phyloP scores from a whole-genome alignment of 768 basidiomycete genomes.

The Pulveroboletus ravenelii region DNA sequence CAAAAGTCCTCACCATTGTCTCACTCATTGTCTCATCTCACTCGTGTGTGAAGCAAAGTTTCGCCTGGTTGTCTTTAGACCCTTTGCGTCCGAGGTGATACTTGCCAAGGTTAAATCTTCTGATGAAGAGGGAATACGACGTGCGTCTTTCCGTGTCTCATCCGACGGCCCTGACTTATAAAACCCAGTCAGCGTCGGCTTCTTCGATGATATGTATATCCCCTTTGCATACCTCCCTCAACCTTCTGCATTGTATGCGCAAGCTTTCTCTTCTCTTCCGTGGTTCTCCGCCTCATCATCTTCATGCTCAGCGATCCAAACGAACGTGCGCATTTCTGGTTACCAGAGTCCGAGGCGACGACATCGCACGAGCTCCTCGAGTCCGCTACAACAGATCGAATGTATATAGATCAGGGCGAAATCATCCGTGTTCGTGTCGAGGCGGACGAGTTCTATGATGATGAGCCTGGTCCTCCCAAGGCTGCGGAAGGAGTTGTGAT shows the following conservation, averaged over 20 bases:
- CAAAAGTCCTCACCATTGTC: conserved; percentile 51
- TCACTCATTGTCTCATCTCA: conserved; percentile 2
- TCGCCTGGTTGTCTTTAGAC: conserved; percentile 85
- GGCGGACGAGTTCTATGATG: conserved; percentile 78
- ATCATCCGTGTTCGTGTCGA: conserved; percentile 76
- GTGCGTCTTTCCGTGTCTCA: conserved; percentile 41
- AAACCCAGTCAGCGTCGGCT: conserved; percentile 70
- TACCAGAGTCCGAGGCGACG: conserved; percentile 55
- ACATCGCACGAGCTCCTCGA: conserved; percentile 62
- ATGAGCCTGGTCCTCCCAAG: conserved; percentile 81
- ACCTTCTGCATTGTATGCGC: conserved; percentile 69
- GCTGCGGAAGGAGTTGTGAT: conserved; percentile 63
- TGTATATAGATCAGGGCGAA: conserved; percentile 80
- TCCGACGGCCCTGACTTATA: neutral
- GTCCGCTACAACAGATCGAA: conserved; percentile 56
- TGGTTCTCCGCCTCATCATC: neutral
- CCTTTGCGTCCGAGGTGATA: conserved; percentile 86
- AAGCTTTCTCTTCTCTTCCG: neutral
- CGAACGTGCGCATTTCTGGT: conserved; percentile 81
- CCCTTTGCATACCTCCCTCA: conserved; percentile 76
- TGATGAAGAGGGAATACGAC: conserved; percentile 76
- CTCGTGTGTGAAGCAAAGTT: conserved; percentile 64
- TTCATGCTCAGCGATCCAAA: conserved; percentile 60
- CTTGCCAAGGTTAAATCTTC: conserved; percentile 86
- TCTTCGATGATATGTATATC: conserved; percentile 93